Conservation (phyloP, 2,329 filamentous ascomycete genomes). For the Ophiostoma quercus region DNA sequence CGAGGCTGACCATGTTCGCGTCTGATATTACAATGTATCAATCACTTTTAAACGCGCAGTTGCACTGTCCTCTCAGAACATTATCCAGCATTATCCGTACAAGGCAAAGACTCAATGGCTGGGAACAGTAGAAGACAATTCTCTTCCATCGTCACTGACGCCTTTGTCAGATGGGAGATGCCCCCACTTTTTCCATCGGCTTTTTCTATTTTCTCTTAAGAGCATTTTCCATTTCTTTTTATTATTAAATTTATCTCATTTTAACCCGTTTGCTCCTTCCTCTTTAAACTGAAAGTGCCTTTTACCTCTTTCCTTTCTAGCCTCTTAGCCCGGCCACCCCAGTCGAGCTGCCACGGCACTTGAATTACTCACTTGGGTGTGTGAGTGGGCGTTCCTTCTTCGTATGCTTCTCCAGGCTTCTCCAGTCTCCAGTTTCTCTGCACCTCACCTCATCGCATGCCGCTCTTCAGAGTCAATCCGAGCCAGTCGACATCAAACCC, state of each 20-base stretch:
- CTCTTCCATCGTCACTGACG: not conserved
- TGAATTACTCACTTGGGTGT: not conserved
- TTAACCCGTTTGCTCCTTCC: not conserved
- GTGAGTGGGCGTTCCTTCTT: not conserved
- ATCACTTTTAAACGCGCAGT: not conserved
- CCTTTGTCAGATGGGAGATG: not conserved
- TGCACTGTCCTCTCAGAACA: not conserved
- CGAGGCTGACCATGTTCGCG: not conserved
- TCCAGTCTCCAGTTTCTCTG: slow-evolving; percentile 8
- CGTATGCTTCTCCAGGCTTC: not conserved
- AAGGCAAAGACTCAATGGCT: too few relatives aligned
- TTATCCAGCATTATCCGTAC: too few relatives aligned
- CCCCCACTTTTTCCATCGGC: not conserved
- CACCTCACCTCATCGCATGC: not conserved
- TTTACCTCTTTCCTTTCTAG: slow-evolving; percentile 6
- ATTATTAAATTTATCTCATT: not conserved
- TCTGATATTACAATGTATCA: not conserved
- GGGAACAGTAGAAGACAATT: not conserved
- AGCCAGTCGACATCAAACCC: not conserved
- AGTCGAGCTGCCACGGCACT: not conserved
- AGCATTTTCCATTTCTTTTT: slow-evolving; percentile 1
- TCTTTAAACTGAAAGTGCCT: not conserved
- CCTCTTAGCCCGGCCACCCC: not conserved
- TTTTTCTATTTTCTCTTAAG: not conserved
- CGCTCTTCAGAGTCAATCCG: not conserved